Evolutionary conservation across 2,329 filamentous ascomycete genomes (phyloP), one percentile per base, ranked within the genome.

Genomic region (Colletotrichum sp.): DNA sequence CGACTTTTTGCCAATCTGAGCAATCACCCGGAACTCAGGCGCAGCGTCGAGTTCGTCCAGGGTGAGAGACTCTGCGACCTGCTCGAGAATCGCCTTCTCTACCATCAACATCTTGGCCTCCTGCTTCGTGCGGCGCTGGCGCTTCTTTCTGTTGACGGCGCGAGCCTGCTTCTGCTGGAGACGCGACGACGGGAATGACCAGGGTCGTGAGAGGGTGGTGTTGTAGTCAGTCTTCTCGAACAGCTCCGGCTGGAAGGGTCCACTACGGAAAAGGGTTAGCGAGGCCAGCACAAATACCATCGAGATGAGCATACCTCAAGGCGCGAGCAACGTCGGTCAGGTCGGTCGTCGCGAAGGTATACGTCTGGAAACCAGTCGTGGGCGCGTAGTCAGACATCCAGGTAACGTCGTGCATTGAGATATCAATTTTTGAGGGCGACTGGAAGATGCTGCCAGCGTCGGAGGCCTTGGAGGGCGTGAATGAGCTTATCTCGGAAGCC

Each of bases 31-130:
- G 64, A 76, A 76, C 16, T 65, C 57, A 15, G 57, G 34, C 6
- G 70, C 73, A 15, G 73, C 73, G 13, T 76, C 73, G 16, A 76
- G 73, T 16, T 76, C 73, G 21, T 76, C 64, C 9, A 76, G 15
- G 3, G 44, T 26, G 13, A 73, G 70, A 7, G 73, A 76, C 26
- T 69, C 64, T 1, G 21, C 21, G 9, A 76, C 59, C 9, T 67
- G 26, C 8, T 60, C 52, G 9, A 26, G 30, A n/a, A 76, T 69
- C 10, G 65, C 59, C 55, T 65, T 76, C 21, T 76, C 70, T 2
- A 76, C 21, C 18, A 49, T 24, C 5, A 75, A n/a, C 16, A 55
- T 59, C 30, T 63, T 52, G 6, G 57, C 15, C 62, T 30, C 70
- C 15, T 69, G 70, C 59, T 64, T 69, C 18, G 18, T 68, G 28